phyloP scores from a whole-genome alignment of 2,329 filamentous ascomycete species.

The Dactylellina leptospora region DNA sequence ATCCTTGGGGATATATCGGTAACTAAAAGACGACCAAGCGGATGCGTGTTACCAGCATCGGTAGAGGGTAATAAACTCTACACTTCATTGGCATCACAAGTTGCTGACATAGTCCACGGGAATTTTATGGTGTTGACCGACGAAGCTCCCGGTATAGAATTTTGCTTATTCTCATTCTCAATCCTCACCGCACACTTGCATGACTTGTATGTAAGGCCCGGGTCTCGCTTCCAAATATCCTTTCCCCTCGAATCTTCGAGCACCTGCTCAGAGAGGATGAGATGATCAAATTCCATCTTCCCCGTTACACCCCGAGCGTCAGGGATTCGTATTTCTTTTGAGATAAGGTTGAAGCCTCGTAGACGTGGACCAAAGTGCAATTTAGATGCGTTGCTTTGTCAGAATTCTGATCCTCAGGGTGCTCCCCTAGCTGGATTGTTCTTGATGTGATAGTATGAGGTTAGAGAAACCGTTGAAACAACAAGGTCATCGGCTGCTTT shows the following conservation, averaged over 20 bases:
- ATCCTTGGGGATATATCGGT: not conserved
- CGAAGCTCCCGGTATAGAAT: not conserved
- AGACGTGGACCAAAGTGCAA: not conserved
- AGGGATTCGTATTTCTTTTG: not conserved
- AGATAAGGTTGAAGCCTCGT: not conserved
- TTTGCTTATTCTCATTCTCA: not conserved
- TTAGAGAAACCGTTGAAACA: not conserved
- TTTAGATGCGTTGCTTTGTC: not conserved
- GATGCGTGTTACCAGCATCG: too few species aligned
- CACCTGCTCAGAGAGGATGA: not conserved
- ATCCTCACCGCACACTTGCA: not conserved
- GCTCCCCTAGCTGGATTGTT: not conserved
- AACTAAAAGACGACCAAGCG: too few species aligned
- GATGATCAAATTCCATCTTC: not conserved
- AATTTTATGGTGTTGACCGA: not conserved
- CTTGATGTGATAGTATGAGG: not conserved
- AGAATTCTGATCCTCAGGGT: not conserved
- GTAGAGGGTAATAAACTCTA: too few species aligned
- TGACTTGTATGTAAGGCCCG: constrained; percentile 10
- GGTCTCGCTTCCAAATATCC: constrained; percentile 7
- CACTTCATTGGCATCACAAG: too few species aligned
- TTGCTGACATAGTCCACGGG: too few species aligned
- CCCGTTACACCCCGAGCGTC: not conserved
- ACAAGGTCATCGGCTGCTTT: not conserved
- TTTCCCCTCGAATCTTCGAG: constrained; percentile 7